Evolutionary conservation across 192 early-diverging fungal species (phyloP).

Genomic region (Backusella westeae): DNA sequence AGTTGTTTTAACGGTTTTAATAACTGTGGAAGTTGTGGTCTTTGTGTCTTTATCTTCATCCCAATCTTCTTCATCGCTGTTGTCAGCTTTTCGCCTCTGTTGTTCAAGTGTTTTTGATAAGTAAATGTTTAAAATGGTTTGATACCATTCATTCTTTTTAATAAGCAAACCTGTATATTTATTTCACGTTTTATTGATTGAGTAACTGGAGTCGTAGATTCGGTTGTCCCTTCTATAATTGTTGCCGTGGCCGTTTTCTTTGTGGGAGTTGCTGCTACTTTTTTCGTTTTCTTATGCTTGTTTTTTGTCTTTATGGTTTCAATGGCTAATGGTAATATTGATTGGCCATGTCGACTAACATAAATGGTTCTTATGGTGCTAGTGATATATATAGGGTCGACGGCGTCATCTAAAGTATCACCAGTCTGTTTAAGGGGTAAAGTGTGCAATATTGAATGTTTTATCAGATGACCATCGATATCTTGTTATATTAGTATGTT

Average conservation of each 20-base stretch:
- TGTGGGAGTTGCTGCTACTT: not conserved
- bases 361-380: not conserved
- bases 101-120: not conserved
- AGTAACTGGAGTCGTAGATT: not conserved
- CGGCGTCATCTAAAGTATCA: no score
- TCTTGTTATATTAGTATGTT: not conserved
- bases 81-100: not conserved
- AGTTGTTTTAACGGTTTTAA: not conserved
- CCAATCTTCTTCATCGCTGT: not conserved
- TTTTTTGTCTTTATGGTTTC: not conserved
- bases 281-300: not conserved
- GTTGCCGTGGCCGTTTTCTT: not conserved
- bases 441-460: not conserved
- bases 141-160: not conserved
- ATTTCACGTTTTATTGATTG: not conserved
- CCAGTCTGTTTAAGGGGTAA: not conserved
- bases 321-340: not conserved
- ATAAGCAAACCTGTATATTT: not conserved
- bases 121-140: not conserved
- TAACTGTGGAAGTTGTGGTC: not conserved
- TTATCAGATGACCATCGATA: not conserved
- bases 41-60: not conserved
- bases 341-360: not conserved
- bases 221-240: not conserved
- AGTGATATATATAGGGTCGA: not conserved